These are phyloP conservation scores for Tolypocladium endophyticum DNA, from an alignment of 2,329 filamentous ascomycete genomes.

Conservation along the genomic window DNA sequence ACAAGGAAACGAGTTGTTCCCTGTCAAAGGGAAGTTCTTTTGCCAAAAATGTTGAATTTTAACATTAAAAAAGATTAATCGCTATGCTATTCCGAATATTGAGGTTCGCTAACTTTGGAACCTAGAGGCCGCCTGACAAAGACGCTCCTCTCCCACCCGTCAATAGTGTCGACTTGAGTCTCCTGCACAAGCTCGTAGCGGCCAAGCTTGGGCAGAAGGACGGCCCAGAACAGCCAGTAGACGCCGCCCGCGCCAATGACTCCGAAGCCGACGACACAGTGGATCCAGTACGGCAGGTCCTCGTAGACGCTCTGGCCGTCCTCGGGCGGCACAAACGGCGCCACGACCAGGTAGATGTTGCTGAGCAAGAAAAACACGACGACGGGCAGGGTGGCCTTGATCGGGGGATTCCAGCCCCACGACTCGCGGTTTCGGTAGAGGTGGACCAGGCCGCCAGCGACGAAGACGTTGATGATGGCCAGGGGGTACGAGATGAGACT, in stretches of 20 bases:
- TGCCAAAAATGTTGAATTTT: background rate
- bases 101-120: background rate
- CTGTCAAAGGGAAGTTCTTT: background rate
- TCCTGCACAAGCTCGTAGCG: constrained; percentile 46
- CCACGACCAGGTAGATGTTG: constrained; percentile 50
- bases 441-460: constrained; percentile 40
- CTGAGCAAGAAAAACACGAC: constrained; percentile 48
- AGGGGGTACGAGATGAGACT: constrained; percentile 56
- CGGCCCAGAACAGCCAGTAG: constrained; percentile 47
- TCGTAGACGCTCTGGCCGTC: constrained; percentile 43
- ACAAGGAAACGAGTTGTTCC: too few species aligned
- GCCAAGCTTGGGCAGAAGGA: constrained; percentile 39
- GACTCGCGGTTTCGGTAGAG: constrained; percentile 38
- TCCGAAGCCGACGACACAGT: constrained; percentile 46
- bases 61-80: background rate
- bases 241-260: constrained; percentile 40
- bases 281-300: constrained; percentile 44
- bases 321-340: constrained; percentile 45
- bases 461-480: constrained; percentile 45
- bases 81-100: background rate
- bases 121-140: constrained; percentile 33
- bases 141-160: constrained; percentile 52
- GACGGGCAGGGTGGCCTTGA: constrained; percentile 43
- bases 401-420: constrained; percentile 42
- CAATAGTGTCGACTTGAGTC: constrained; percentile 40